phyloP scores from a whole-genome alignment of 176 grass and related monocot genomes.

The Ensete glaucum region DNA sequence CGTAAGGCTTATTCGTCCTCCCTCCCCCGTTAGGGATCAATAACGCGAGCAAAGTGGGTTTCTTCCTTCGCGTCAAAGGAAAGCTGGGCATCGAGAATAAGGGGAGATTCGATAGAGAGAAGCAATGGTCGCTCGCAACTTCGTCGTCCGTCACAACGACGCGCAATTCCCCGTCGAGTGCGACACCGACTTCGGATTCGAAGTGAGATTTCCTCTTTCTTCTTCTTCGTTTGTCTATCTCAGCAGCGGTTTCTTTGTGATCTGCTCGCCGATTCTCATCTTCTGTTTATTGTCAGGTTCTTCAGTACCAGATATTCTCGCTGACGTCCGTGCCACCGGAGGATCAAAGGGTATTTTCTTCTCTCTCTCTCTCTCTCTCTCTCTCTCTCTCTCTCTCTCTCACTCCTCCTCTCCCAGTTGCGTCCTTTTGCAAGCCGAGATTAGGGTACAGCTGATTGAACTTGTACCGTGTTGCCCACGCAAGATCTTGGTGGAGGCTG shows the following conservation, averaged over 20 bases:
- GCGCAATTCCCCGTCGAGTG: conserved; percentile 50
- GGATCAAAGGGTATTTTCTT: conserved; percentile 51
- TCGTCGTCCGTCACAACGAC: conserved; percentile 41
- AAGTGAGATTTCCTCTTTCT: conserved; percentile 23
- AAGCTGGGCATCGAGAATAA: not conserved
- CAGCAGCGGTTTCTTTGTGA: not conserved
- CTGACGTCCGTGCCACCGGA: conserved; percentile 77
- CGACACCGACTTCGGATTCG: conserved; percentile 61
- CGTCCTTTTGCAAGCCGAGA: too few species aligned
- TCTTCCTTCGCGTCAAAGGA: not conserved
- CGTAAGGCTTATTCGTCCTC: too few species aligned
- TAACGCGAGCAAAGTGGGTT: too few species aligned
- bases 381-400: not conserved
- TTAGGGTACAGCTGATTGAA: not conserved
- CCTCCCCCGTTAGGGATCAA: too few species aligned
- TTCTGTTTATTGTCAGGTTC: conserved; percentile 11
- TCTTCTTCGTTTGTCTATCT: not conserved
- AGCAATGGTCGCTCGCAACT: conserved; percentile 55
- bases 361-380: not conserved
- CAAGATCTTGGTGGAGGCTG: conserved; percentile 62
- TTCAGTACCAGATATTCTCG: conserved; percentile 76
- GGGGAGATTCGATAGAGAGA: not conserved
- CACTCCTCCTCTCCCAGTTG: too few species aligned
- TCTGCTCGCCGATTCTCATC: not conserved
- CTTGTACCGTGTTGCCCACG: not conserved